Conservation (phyloP, 495 filamentous ascomycete genomes). For the Talaromyces nanjingensis region DNA sequence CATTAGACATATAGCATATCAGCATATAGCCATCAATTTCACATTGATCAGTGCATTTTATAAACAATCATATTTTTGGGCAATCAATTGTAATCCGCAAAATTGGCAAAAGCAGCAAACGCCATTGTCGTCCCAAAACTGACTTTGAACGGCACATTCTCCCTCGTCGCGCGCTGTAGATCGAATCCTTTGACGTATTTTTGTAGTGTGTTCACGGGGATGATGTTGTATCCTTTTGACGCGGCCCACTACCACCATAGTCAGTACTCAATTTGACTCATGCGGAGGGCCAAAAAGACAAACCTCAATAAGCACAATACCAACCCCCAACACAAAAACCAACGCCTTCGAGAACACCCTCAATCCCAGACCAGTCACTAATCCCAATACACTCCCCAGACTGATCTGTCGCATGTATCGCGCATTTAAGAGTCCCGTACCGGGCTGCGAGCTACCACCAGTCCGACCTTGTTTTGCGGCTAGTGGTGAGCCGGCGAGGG, state of each 20-base stretch:
- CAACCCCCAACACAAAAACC: constrained; percentile 63
- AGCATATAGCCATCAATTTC: neutral
- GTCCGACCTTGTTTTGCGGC: constrained; percentile 25
- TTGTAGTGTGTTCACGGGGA: constrained; percentile 55
- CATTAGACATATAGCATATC: neutral
- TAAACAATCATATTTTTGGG: neutral
- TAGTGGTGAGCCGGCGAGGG: constrained; percentile 18
- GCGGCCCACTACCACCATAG: constrained; percentile 51
- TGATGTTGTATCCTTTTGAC: constrained; percentile 64
- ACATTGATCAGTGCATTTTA: neutral
- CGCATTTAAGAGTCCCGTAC: constrained; percentile 26
- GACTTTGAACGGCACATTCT: constrained; percentile 70
- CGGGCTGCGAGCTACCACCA: neutral
- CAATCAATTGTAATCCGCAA: constrained; percentile 20
- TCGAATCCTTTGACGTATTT: constrained; percentile 51
- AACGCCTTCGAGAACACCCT: constrained; percentile 69
- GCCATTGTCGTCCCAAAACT: constrained; percentile 72
- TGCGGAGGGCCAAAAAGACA: constrained; percentile 15
- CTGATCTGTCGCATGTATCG: constrained; percentile 60
- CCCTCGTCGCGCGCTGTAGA: constrained; percentile 51
- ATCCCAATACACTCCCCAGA: constrained; percentile 60
- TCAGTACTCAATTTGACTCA: neutral
- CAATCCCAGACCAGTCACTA: constrained; percentile 63
- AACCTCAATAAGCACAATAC: constrained; percentile 67
- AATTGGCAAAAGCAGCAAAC: constrained; percentile 62